phyloP scores from a whole-genome alignment of 176 grass and related monocot species.

The Oryza meyeriana region DNA sequence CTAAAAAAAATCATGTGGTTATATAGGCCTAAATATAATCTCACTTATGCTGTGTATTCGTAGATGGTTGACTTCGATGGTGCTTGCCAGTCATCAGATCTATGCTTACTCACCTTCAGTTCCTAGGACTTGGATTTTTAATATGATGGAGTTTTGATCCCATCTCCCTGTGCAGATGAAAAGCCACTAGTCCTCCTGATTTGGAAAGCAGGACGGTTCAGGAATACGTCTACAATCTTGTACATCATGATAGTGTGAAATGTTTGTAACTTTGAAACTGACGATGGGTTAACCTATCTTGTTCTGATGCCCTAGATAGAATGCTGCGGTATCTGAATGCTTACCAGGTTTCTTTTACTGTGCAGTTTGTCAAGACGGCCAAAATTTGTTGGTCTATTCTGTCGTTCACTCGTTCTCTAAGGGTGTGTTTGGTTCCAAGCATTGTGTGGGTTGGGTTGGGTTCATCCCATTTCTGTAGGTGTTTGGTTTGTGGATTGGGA shows the following conservation, averaged over 20 bases:
- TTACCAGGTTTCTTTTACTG: conserved; percentile 8
- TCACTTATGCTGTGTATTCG: conserved; percentile 1
- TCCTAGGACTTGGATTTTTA: conserved; percentile 28
- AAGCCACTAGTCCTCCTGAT: conserved; percentile 24
- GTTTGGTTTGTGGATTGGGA: no score
- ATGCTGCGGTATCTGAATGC: conserved; percentile 30
- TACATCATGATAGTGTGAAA: conserved; percentile 20
- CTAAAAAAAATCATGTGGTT: neutral
- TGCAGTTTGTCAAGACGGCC: conserved; percentile 20
- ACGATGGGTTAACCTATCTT: neutral
- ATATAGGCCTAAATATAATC: neutral
- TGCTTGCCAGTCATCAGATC: conserved; percentile 26
- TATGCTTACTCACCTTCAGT: conserved; percentile 52
- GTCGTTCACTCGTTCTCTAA: no score
- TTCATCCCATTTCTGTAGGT: no score
- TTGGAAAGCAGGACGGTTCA: conserved; percentile 38
- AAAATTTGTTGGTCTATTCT: neutral
- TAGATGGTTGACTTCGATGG: conserved; percentile 47
- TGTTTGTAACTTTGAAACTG: conserved; percentile 5
- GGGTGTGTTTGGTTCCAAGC: no score
- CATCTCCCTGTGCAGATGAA: conserved; percentile 30
- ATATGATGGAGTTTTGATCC: neutral
- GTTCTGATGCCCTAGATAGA: conserved; percentile 8
- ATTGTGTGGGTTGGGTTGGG: no score
- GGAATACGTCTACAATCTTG: conserved; percentile 16